Evolutionary conservation across 1,284 basidiomycete species (phyloP), one percentile per base, ranked within the genome.

Genomic region (Ustilago nuda): DNA sequence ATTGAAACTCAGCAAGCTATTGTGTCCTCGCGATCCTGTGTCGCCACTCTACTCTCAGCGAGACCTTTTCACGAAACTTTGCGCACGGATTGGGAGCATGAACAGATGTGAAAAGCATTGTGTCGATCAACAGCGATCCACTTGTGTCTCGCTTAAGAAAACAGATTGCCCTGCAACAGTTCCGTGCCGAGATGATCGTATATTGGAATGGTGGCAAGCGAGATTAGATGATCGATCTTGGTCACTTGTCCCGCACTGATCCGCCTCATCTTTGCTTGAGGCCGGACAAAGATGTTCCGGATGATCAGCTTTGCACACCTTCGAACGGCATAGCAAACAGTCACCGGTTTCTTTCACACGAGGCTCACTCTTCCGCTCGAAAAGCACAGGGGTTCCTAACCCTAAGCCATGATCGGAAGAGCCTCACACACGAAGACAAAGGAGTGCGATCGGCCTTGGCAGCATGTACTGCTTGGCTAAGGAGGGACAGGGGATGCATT

Each of bases 1-100:
- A 45, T 55, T 62, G 32, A 12, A 63, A 64, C 60, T 69, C 66
- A 55, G 60, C 56, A 11, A 33, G 27, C 13, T 30, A 50, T 50
- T 50, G 23, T 50, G 9, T 50, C 27, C 32, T 52, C 33, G 9
- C 41, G 36, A 27, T 33, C 30, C 52, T 36, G 8, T 51, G 13
- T 17, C 46, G n/a, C 39, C 19, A 9, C 11, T 51, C 48, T 8
- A 33, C 48, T 33, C 12, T 27, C 27, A 32, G 51, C 30, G 33
- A 53, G 51, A 53, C 33, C 35, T 53, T 52, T 53, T 51, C 48
- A 51, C 48, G 48, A 51, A 51, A 51, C 48, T 50, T 50, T 30
- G 37, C 30, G 23, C 15, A 13, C 48, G 30, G 15, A 50, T 30
- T 50, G 48, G 48, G 27, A 27, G 2, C 23, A 27, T 27, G 23